Evolutionary conservation across 345 rosid species (phyloP), one percentile per base, ranked within the genome.

Genomic region (Rhodamnia argentea): DNA sequence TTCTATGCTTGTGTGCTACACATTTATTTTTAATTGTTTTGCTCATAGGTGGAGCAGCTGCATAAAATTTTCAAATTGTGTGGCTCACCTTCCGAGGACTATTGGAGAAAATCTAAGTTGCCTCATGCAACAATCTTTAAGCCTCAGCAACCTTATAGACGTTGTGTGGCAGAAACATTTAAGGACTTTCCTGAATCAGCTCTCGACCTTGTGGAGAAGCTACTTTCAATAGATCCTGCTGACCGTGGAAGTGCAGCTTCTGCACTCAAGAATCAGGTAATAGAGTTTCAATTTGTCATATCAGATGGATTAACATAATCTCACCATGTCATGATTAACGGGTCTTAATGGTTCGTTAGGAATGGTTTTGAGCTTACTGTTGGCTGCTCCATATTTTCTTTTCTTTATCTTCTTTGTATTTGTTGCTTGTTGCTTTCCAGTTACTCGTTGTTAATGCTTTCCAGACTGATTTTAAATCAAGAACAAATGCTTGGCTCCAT

Each of bases 111-210:
- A 87, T 94, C 99, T 3, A 97, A 93, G 92, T 87, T 97, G 93
- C 99, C 99, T 78, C 99, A 95, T 90, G 99, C 99, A 54, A 97
- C 99, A 37, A 96, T 97, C 75, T 97, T 97, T 90, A 97, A 97
- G 90, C 99, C 99, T 83, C 98, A 96, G 59, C 99, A 94, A 87
- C 99, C 99, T 57, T 97, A 97, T 87, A 92, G 93, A 89, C 98
- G 98, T 20, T 85, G 96, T 91, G 99, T 97, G 55, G 96, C 92
- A 82, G 99, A 97, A 88, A 94, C 98, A 86, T 97, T 96, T 83
- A 97, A 95, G 92, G 99, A 96, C 86, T 97, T 96, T 87, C 99
- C 99, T 86, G 89, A 87, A 29, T 94, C 98, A 82, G 96, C 98
- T 87, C 92, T 97, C 86, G 92, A 92, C 22, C 99, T 97, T 86